Evolutionary conservation across 768 basidiomycete genomes (phyloP).

Genomic region (Heimioporus sp.): DNA sequence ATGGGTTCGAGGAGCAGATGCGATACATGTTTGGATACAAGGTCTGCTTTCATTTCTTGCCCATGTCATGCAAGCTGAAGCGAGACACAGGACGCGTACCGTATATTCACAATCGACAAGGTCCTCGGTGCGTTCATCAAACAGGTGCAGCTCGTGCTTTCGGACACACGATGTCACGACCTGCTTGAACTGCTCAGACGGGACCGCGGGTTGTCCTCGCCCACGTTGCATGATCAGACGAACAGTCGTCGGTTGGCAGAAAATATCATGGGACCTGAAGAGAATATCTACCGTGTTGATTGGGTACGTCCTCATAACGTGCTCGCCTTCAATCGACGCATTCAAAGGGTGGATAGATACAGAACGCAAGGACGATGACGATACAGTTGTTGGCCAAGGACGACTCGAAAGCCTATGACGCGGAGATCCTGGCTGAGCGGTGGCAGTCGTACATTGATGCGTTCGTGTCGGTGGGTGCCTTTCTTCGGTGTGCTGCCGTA

Average conservation of each 20-base stretch:
- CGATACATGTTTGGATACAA: conserved; percentile 82
- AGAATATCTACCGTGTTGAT: conserved; percentile 76
- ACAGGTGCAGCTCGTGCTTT: conserved; percentile 76
- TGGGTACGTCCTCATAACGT: conserved; percentile 51
- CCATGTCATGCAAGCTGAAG: conserved; percentile 1
- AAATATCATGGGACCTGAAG: conserved; percentile 69
- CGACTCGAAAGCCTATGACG: conserved; percentile 70
- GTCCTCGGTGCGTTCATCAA: conserved; percentile 86
- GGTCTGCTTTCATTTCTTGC: conserved; percentile 37
- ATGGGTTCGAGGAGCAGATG: conserved; percentile 88
- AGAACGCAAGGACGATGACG: conserved; percentile 63
- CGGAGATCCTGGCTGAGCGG: conserved; percentile 69
- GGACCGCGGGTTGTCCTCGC: conserved; percentile 55
- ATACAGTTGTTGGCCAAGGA: conserved; percentile 80
- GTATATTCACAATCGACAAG: conserved; percentile 93
- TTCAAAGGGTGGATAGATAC: conserved; percentile 43
- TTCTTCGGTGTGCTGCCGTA: neutral
- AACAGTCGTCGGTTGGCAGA: conserved; percentile 66
- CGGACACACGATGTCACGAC: conserved; percentile 69
- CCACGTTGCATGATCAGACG: conserved; percentile 70
- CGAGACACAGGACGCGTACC: conserved; percentile 65
- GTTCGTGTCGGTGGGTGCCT: conserved; percentile 57
- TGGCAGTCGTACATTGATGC: conserved; percentile 83
- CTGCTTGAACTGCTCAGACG: conserved; percentile 68
- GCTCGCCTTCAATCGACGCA: neutral